Base-by-base conservation (phyloP, 768 basidiomycete species). In the Tremella yokohamensis region DNA sequence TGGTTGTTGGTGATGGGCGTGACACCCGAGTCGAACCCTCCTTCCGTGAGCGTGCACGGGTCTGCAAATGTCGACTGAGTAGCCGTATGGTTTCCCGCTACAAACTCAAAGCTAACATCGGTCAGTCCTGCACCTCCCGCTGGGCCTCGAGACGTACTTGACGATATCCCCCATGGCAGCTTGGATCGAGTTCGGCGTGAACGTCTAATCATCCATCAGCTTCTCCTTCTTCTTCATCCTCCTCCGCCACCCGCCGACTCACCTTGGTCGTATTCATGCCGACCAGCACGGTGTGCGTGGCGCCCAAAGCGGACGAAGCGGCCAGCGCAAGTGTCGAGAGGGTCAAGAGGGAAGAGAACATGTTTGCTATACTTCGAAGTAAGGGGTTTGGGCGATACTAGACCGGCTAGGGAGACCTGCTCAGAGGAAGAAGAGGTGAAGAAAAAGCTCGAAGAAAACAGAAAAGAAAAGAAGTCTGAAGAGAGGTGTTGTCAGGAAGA, bases 11-110 rank as follows among this genome's bases (percentile, higher is more conserved):
- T 34, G n/a, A 40, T 52, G 34, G 58, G 53, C 38, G 34, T 57
- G 56, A 57, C 54, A 24, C 63, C 63, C 12, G 63, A 58, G n/a
- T 56, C 40, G 26, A 64, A 53, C 3, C 61, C 61, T 7, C 22
- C 22, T 16, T n/a, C 42, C 42, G 53, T 19, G 25, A 45, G 42
- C 15, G 56, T 45, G 45, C 63, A 64, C 8, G 63, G 63, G 11
- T 40, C 49, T 3, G 58, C 52, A 55, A 64, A 64, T 15, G 63
- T 64, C 15, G 63, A 64, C 26, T 64, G 63, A 12, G 63, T 60
- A 3, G 47, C 58, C 20, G 63, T 60, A 34, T 64, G 63, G 51
- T 60, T 58, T 2, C 58, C 58, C 39, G 49, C 54, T 24, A 57
- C 24, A 38, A 64, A 64, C 25, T 49, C 45, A 57, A 64, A 64